Conservation (phyloP, 257 asterid genomes). For the Ajuga chamaepitys region DNA sequence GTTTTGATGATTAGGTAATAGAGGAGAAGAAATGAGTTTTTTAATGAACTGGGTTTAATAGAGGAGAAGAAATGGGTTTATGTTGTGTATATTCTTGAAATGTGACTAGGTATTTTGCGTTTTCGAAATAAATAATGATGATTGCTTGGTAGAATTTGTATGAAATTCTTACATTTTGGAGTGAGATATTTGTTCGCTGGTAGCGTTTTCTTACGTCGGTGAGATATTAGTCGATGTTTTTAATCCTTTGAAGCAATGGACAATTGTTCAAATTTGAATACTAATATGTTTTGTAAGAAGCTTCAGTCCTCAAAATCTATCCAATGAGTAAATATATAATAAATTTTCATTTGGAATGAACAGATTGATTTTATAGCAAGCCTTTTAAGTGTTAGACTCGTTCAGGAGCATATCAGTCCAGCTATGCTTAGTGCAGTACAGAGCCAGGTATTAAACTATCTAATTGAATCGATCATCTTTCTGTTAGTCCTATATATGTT, state of each 20-base stretch:
- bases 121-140: not conserved
- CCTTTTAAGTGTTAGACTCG: conserved; percentile 90
- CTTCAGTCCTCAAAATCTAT: not conserved
- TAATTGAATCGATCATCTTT: not conserved
- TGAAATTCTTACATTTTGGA: not conserved
- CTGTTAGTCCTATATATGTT: not conserved
- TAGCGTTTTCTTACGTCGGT: conserved; percentile 44
- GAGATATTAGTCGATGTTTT: conserved; percentile 22
- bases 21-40: not conserved
- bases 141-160: not conserved
- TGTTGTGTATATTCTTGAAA: conserved; percentile 7
- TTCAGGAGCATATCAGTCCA: conserved; percentile 96
- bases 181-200: not conserved
- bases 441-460: conserved; percentile 58
- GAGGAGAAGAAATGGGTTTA: not conserved
- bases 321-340: not conserved
- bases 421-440: conserved; percentile 99
- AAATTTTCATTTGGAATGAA: conserved; percentile 4
- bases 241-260: conserved; percentile 4
- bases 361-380: conserved; percentile 94
- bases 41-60: conserved; percentile 1
- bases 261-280: not conserved
- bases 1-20: not conserved
- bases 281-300: not conserved
- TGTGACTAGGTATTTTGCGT: not conserved